phyloP scores from a whole-genome alignment of 1,284 basidiomycete species.

The Mycocalia duriaeana region DNA sequence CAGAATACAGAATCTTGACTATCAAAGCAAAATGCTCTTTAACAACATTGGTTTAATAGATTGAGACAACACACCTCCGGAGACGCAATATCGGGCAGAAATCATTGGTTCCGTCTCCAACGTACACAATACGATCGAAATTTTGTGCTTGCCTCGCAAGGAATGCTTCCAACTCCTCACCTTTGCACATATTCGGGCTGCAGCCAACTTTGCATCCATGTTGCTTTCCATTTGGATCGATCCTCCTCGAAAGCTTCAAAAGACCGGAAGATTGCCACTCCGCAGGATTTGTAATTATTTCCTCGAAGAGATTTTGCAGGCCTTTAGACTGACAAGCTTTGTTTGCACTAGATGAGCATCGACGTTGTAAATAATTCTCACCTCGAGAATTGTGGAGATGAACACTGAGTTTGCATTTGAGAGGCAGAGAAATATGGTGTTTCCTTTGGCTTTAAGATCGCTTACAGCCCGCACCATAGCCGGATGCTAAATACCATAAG shows the following conservation, averaged over 20 bases:
- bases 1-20: slow-evolving; percentile 80
- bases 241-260: slow-evolving; percentile 72
- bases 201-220: slow-evolving; percentile 88
- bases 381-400: slow-evolving; percentile 86
- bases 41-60: no score
- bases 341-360: no score
- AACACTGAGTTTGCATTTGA: slow-evolving; percentile 94
- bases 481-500: slow-evolving; percentile 68
- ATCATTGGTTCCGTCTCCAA: slow-evolving; percentile 95
- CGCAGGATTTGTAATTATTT: slow-evolving; percentile 92
- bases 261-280: slow-evolving; percentile 72
- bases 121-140: slow-evolving; percentile 83
- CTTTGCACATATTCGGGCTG: slow-evolving; percentile 98
- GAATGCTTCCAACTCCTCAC: slow-evolving; percentile 85
- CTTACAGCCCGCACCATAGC: slow-evolving; percentile 91
- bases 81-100: slow-evolving; percentile 89
- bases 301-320: slow-evolving; percentile 70
- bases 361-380: slow-evolving; percentile 19
- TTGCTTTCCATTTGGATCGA: slow-evolving; percentile 74
- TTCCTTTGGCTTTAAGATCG: slow-evolving; percentile 60
- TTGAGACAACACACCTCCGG: slow-evolving; percentile 56
- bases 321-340: slow-evolving; percentile 56
- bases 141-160: slow-evolving; percentile 61
- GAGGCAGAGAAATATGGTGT: slow-evolving; percentile 85
- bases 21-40: no score